A percentile compares a stretch with the other conserved stretches of the same genome.
Evolutionary conservation across 2,329 filamentous ascomycete genomes (phyloP).

Genomic region (Myriosclerotinia scirpicola): DNA sequence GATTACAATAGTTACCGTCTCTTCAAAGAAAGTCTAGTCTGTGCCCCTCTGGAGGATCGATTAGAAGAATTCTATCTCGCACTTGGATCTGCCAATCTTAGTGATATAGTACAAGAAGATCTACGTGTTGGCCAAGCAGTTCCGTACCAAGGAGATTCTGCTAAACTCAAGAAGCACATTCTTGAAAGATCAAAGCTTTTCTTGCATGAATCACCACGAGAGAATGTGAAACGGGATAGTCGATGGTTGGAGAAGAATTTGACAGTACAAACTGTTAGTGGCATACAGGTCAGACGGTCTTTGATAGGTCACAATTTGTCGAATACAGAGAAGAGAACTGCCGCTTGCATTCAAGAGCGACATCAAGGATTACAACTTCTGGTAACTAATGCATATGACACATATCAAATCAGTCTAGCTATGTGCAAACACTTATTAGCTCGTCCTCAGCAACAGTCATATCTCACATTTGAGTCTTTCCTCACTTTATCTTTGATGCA

Average conservation of each 20-base stretch:
- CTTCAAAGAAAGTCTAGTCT: constrained; percentile 82
- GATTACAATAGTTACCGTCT: constrained; percentile 86
- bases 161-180: constrained; percentile 74
- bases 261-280: constrained; percentile 72
- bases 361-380: constrained; percentile 66
- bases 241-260: constrained; percentile 91
- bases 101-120: constrained; percentile 75
- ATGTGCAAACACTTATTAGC: constrained; percentile 78
- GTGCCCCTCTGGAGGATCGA: constrained; percentile 84
- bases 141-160: constrained; percentile 66
- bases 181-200: constrained; percentile 88
- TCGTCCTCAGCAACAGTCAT: constrained; percentile 83
- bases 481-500: constrained; percentile 81
- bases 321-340: constrained; percentile 73
- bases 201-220: constrained; percentile 69
- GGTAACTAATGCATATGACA: constrained; percentile 68
- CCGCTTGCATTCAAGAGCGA: constrained; percentile 61
- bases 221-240: constrained; percentile 80
- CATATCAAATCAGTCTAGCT: constrained; percentile 90
- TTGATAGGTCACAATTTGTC: constrained; percentile 68
- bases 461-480: constrained; percentile 87
- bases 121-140: constrained; percentile 61
- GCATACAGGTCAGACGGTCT: constrained; percentile 74
- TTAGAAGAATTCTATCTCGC: constrained; percentile 82
- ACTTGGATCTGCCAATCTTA: constrained; percentile 76